phyloP scores from a whole-genome alignment of 73 alveolate species.

The Tetrahymena thermophila region DNA sequence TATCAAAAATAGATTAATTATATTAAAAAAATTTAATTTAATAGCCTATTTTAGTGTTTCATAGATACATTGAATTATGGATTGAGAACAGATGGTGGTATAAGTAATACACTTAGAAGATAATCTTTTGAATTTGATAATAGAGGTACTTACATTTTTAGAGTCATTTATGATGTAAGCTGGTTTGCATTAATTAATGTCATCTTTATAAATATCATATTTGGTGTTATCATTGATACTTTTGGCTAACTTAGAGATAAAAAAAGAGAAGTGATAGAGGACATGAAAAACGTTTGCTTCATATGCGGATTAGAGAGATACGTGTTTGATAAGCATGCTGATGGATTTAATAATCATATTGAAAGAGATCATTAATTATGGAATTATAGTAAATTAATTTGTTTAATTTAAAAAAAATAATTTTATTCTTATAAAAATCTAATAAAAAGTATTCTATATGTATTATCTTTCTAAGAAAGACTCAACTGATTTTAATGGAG shows the following conservation, averaged over 20 bases:
- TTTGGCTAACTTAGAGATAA: slow-evolving; percentile 79
- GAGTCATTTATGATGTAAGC: slow-evolving; percentile 53
- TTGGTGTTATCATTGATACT: slow-evolving; percentile 83
- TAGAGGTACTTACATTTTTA: slow-evolving; percentile 15
- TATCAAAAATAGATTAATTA: not conserved
- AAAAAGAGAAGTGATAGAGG: slow-evolving; percentile 59
- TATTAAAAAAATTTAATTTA: not conserved
- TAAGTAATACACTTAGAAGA: slow-evolving; percentile 49
- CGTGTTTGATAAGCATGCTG: slow-evolving; percentile 72
- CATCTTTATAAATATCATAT: slow-evolving; percentile 65
- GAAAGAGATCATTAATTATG: slow-evolving; percentile 67
- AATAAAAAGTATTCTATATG: slow-evolving; percentile 32
- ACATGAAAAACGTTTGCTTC: slow-evolving; percentile 65
- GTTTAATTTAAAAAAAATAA: slow-evolving; percentile 48
- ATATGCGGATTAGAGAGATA: slow-evolving; percentile 72
- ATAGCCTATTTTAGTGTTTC: slow-evolving; percentile 59
- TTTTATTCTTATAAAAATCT: slow-evolving; percentile 11
- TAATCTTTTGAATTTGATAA: slow-evolving; percentile 9
- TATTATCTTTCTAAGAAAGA: slow-evolving; percentile 31
- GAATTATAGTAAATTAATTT: slow-evolving; percentile 62
- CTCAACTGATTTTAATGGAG: slow-evolving; percentile 44
- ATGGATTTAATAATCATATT: slow-evolving; percentile 67
- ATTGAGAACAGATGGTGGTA: slow-evolving; percentile 83
- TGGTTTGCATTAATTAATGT: slow-evolving; percentile 61
- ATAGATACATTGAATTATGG: slow-evolving; percentile 59